These are phyloP conservation scores for Immersiporthe knoxdaviesiana DNA, from an alignment of 2,329 filamentous ascomycete species.

Conservation along the genomic window DNA sequence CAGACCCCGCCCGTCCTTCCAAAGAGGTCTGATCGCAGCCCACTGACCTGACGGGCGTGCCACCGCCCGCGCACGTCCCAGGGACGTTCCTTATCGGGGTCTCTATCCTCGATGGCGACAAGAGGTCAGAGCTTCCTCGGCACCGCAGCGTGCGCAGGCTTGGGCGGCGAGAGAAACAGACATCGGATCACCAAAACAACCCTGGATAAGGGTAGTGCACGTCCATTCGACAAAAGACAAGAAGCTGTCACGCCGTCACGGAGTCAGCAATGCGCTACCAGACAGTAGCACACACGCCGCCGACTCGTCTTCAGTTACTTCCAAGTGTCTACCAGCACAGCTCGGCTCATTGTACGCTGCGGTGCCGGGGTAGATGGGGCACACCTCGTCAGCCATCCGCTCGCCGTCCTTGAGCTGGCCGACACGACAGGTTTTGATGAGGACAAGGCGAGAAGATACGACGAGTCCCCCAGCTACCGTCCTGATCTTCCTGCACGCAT, in stretches of 20 bases:
- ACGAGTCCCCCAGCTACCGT: not conserved
- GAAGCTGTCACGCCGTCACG: not conserved
- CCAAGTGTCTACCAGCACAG: not conserved
- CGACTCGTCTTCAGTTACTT: not conserved
- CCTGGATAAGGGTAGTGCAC: not conserved
- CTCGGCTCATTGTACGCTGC: not conserved
- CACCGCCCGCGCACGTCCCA: not conserved
- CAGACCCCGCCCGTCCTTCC: not conserved
- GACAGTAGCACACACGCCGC: not conserved
- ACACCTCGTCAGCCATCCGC: not conserved
- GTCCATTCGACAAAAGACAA: not conserved
- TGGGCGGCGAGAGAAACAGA: not conserved
- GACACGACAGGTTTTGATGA: not conserved
- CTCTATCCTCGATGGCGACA: not conserved
- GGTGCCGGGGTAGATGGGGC: not conserved
- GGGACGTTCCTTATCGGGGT: not conserved
- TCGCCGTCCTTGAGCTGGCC: not conserved
- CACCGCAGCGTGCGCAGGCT: not conserved
- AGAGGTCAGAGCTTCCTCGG: not conserved
- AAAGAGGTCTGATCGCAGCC: not conserved
- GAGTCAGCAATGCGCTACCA: not conserved
- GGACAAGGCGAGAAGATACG: not conserved
- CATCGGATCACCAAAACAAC: not conserved
- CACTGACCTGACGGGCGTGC: not conserved
- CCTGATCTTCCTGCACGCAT: not conserved